Conservation (phyloP, 345 rosid species). For the Camelina neglecta region DNA sequence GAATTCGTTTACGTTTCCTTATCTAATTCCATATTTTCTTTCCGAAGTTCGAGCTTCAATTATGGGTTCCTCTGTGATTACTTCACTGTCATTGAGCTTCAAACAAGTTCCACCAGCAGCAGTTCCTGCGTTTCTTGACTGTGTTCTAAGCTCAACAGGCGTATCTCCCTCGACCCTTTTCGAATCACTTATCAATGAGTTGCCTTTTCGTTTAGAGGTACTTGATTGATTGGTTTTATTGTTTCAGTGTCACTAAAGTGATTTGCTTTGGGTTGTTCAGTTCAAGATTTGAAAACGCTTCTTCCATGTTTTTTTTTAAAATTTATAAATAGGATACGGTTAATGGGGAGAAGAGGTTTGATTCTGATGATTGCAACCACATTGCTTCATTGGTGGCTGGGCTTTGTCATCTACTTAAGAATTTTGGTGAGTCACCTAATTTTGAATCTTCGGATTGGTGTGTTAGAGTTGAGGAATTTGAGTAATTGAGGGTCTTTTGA, state of each 20-base stretch:
- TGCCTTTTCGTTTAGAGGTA: slow-evolving; percentile 37
- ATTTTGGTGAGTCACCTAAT: slow-evolving; percentile 52
- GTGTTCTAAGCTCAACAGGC: slow-evolving; percentile 74
- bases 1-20: slow-evolving; percentile 4
- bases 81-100: slow-evolving; percentile 66
- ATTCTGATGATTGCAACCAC: slow-evolving; percentile 47
- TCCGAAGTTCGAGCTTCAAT: slow-evolving; percentile 12
- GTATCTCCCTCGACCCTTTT: slow-evolving; percentile 62
- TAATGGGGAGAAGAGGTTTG: slow-evolving; percentile 50
- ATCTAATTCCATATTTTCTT: background rate
- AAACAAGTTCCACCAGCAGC: slow-evolving; percentile 67
- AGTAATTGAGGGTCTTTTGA: slow-evolving; percentile 4
- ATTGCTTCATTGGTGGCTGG: slow-evolving; percentile 63
- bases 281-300: slow-evolving; percentile 1
- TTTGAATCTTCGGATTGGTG: background rate
- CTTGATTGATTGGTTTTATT: background rate
- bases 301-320: background rate
- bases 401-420: slow-evolving; percentile 78
- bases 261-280: background rate
- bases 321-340: slow-evolving; percentile 47
- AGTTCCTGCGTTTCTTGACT: slow-evolving; percentile 79
- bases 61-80: slow-evolving; percentile 49
- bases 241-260: background rate
- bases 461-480: background rate
- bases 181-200: slow-evolving; percentile 54